Evolutionary conservation across 768 basidiomycete species (phyloP), one percentile per base, ranked within the genome.

Genomic region (Cyclocybe cylindracea): DNA sequence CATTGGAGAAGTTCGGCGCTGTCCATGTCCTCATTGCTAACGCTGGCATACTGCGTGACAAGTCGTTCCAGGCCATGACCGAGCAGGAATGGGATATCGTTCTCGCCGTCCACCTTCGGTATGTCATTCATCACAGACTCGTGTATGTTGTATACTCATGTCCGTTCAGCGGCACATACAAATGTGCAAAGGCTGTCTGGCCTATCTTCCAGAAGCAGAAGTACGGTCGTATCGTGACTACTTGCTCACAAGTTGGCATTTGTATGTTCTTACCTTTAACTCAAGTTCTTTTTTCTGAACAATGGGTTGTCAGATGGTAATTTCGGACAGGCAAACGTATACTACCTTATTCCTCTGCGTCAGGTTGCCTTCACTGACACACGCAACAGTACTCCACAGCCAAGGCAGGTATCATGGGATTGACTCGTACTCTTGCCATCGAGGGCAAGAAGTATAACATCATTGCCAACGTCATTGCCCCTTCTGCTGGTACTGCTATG

Each of bases 171-270:
- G 91, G 90, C 7, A 97, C 96, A 10, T 98, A 85, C 76, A 94
- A 93, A 89, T 94, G 93, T 57, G 87, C 84, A 29, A 91, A 96
- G 64, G 97, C 96, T 5, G 88, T 91, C 19, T 99, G 97, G 97
- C 94, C 95, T 0, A 74, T 92, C 60, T 98, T 99, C 83, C 89
- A 90, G 70, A 89, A 94, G 73, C 96, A 98, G 67, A 94, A 93
- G 70, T 97, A 86, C 65, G 97, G 97, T 29, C 85, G 97, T 39
- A 94, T 99, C 62, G 82, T 98, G 46, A 96, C 91, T 31, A 98
- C 94, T n/a, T 82, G 85, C 53, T 98, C 94, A 2, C 86, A 87
- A 65, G 93, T 93, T 44, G 96, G 95, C 53, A 85, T 98, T 47
- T 94, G 93, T 94, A 62, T 62, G 91, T 78, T 1, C 7, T n/a